Percentiles rank a stretch among this genome's conserved stretches.
Evolutionary conservation across 2,329 filamentous ascomycete genomes (phyloP).

Genomic region (Drechslera avenae): DNA sequence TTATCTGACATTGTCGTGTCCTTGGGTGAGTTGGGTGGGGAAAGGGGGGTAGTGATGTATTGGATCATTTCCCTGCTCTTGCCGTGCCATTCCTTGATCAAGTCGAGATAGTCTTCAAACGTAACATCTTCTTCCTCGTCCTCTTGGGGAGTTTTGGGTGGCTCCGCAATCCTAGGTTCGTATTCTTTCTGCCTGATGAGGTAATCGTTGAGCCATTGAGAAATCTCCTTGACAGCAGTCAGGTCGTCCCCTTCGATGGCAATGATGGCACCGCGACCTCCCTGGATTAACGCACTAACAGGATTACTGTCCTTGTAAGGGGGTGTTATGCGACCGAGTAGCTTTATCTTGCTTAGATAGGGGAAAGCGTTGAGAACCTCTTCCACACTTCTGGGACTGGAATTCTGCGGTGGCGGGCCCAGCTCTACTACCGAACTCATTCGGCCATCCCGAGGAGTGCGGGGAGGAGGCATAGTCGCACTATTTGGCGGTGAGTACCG

Average conservation of each 20-base stretch:
- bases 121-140: constrained; percentile 44
- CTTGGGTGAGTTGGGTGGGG: constrained; percentile 2
- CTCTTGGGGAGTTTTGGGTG: constrained; percentile 50
- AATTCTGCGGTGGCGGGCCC: constrained; percentile 1
- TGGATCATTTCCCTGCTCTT: constrained; percentile 72
- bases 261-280: constrained; percentile 75
- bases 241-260: constrained; percentile 77
- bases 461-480: constrained; percentile 40
- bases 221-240: constrained; percentile 68
- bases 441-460: constrained; percentile 39
- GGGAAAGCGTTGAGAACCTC: constrained; percentile 77
- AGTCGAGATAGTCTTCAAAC: constrained; percentile 65
- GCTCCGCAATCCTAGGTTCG: constrained; percentile 56
- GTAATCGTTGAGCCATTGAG: constrained; percentile 64
- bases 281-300: constrained; percentile 37
- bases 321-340: constrained; percentile 76
- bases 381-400: constrained; percentile 58
- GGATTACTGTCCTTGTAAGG: constrained; percentile 55
- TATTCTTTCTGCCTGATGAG: constrained; percentile 60
- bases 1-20: constrained; percentile 18
- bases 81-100: constrained; percentile 75
- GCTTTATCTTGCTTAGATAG: constrained; percentile 74
- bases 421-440: constrained; percentile 20
- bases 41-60: constrained; percentile 54
- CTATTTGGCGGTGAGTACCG: constrained; percentile 41